Evolutionary conservation across 148 eudicot species (phyloP).

Genomic region (Cornus suecica): DNA sequence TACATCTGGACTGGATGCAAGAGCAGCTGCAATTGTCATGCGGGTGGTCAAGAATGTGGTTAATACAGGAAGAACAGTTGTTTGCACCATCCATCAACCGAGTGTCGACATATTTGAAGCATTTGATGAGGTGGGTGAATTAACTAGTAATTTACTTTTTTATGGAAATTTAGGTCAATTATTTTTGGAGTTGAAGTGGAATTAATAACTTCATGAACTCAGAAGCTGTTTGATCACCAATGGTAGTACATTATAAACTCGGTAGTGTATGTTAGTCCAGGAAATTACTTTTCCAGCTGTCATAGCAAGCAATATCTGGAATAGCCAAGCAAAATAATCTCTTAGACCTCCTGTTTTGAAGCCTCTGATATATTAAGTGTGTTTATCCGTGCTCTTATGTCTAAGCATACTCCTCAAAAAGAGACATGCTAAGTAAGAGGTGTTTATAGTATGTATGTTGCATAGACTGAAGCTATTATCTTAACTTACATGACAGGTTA

Average conservation of each 20-base stretch:
- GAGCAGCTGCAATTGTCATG: slow-evolving; percentile 93
- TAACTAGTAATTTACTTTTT: background rate
- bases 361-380: background rate
- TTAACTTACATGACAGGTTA: background rate
- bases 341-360: background rate
- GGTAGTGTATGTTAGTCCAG: too few species aligned
- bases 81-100: slow-evolving; percentile 90
- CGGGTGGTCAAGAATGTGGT: slow-evolving; percentile 72
- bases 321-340: background rate
- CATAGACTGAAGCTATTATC: background rate
- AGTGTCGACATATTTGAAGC: slow-evolving; percentile 91
- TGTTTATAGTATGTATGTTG: background rate
- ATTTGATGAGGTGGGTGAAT: slow-evolving; percentile 69
- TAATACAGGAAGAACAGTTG: slow-evolving; percentile 72
- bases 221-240: too few species aligned
- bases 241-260: too few species aligned
- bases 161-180: background rate
- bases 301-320: too few species aligned
- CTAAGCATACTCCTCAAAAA: too few species aligned
- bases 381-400: too few species aligned
- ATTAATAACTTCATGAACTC: background rate
- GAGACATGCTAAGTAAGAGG: too few species aligned
- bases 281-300: background rate
- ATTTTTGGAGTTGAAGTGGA: background rate
- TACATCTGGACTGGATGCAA: slow-evolving; percentile 80